phyloP scores from a whole-genome alignment of 345 rosid species.

The Balakata baccata region DNA sequence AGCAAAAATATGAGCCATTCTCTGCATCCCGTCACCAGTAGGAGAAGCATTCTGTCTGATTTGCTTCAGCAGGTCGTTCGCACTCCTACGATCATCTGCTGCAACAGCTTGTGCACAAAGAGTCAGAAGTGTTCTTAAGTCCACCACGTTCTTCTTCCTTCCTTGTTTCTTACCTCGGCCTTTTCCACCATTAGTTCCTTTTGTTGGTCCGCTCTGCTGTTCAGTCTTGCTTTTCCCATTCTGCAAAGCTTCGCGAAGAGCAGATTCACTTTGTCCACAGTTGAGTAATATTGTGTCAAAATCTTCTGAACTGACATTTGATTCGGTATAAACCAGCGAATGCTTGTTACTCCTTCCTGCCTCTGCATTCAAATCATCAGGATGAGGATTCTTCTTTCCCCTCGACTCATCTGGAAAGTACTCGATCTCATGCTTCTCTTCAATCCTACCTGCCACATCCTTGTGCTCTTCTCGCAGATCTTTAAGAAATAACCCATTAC shows the following conservation, averaged over 20 bases:
- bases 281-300: slow-evolving; percentile 26
- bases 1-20: slow-evolving; percentile 28
- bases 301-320: slow-evolving; percentile 25
- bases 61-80: slow-evolving; percentile 34
- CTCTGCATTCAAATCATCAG: slow-evolving; percentile 14
- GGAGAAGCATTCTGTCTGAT: slow-evolving; percentile 37
- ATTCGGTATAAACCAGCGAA: slow-evolving; percentile 21
- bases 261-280: slow-evolving; percentile 19
- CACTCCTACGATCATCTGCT: slow-evolving; percentile 30
- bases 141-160: slow-evolving; percentile 35
- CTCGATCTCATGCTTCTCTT: slow-evolving; percentile 22
- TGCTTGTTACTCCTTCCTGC: slow-evolving; percentile 36
- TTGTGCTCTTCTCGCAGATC: slow-evolving; percentile 30
- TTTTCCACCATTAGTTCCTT: slow-evolving; percentile 20
- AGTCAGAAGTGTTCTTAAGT: slow-evolving; percentile 39
- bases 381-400: slow-evolving; percentile 31
- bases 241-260: slow-evolving; percentile 24
- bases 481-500: slow-evolving; percentile 24
- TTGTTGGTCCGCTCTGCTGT: slow-evolving; percentile 20
- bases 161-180: slow-evolving; percentile 31
- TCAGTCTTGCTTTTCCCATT: slow-evolving; percentile 8
- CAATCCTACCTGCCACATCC: slow-evolving; percentile 15
- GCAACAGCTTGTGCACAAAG: slow-evolving; percentile 44
- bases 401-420: slow-evolving; percentile 10
- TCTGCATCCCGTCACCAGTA: slow-evolving; percentile 35